Evolutionary conservation across 495 filamentous ascomycete genomes (phyloP), one percentile per base, ranked within the genome.

Genomic region (Trichoderma virens): DNA sequence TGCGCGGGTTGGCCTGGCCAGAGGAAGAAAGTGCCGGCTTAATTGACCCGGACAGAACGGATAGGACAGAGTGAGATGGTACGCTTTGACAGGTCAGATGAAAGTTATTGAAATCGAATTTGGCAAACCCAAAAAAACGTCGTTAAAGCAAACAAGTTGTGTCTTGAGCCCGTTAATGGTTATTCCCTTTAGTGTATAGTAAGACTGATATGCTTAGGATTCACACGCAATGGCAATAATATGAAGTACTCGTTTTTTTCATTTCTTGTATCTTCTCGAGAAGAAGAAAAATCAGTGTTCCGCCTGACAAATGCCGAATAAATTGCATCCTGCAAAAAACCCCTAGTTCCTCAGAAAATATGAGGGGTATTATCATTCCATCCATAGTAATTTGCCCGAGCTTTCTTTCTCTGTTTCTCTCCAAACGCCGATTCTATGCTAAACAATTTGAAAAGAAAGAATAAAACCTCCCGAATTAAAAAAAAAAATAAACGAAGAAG

Each of bases 341-440:
- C 51, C 51, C 25, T 25, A 28, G 2, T 28, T 14, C 51, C 3
- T 30, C n/a, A 25, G 20, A 56, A 18, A 6, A 56, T 28, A 27
- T 30, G 51, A 56, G 45, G 45, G 45, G 45, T 41, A 41, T 20
- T 51, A 56, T 30, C 25, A 13, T 56, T 11, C 23, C 23, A 30
- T 56, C 25, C 51, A 8, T 47, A 9, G 23, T 20, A 47, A 3
- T 31, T 56, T 56, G 51, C 51, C 51, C 13, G 51, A 56, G 51
- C 51, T 56, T 16, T 28, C 13, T 30, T 25, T 25, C 27, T 28
- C 9, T 16, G 9, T 28, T 11, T 27, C 51, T 30, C 51, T 56
- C 13, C 1, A 28, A 56, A 56, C 51, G 23, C 51, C 51, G 51
- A 56, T 56, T 28, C 51, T 56, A 56, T 56, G 51, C 51, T 35